These are phyloP conservation scores for Erodium texanum DNA, from an alignment of 441 rosid genomes.

Conservation along the genomic window DNA sequence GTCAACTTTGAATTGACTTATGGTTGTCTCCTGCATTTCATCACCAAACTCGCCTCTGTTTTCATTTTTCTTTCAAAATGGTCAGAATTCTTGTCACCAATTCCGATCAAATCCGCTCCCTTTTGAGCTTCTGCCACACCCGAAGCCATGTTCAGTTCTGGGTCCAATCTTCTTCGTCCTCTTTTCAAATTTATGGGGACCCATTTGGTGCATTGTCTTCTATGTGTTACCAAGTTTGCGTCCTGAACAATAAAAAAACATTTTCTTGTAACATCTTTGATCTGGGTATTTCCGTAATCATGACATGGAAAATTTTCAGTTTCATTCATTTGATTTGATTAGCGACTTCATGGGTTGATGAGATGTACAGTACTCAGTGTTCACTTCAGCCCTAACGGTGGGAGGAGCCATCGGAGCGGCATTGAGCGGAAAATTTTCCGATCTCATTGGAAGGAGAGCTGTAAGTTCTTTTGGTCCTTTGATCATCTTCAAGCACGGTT, in stretches of 20 bases:
- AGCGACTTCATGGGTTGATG: background rate
- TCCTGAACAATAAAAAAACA: background rate
- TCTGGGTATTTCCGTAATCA: background rate
- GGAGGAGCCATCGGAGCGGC: constrained; percentile 68
- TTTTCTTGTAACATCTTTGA: background rate
- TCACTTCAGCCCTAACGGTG: constrained; percentile 59
- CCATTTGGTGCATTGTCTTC: background rate
- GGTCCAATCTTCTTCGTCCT: background rate
- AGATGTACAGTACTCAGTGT: constrained; percentile 53
- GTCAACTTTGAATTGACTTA: too few species aligned
- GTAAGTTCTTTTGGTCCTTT: constrained; percentile 27
- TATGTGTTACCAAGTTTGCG: background rate
- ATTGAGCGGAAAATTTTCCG: constrained; percentile 50
- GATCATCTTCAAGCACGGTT: background rate
- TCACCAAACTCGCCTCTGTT: background rate
- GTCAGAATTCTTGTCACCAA: background rate
- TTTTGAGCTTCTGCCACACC: background rate
- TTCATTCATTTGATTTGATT: too few species aligned
- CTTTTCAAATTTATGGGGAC: background rate
- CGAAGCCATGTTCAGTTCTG: background rate
- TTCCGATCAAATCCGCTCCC: background rate
- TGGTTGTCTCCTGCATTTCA: too few species aligned
- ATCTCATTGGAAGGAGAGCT: constrained; percentile 51
- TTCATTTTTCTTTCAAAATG: background rate
- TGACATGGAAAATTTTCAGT: background rate